These are phyloP conservation scores for Pseudogymnoascus sp. DNA, from an alignment of 2,329 filamentous ascomycete species.

Conservation along the genomic window DNA sequence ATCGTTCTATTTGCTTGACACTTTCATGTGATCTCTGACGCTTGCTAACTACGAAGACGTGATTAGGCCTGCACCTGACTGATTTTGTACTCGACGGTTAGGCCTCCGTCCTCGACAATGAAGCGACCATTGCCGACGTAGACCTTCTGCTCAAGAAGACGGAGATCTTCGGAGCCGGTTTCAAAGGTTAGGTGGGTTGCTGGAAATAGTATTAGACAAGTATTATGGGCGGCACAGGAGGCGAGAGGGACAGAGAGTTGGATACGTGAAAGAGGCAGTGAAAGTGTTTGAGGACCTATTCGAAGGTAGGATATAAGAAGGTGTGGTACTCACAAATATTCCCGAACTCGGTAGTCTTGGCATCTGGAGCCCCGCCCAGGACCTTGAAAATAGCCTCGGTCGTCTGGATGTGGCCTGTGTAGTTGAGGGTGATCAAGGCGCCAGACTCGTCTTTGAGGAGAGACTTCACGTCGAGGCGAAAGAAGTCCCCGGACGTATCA, in stretches of 20 bases:
- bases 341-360: slow-evolving; percentile 35
- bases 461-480: slow-evolving; percentile 34
- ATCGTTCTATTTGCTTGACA: neutral
- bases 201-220: slow-evolving; percentile 3
- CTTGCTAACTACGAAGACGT: neutral
- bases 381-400: slow-evolving; percentile 29
- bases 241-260: neutral
- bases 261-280: neutral
- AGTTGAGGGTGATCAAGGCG: slow-evolving; percentile 32
- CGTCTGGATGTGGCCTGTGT: slow-evolving; percentile 34
- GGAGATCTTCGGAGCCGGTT: slow-evolving; percentile 31
- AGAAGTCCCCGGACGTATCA: slow-evolving; percentile 32
- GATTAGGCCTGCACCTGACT: slow-evolving; percentile 25
- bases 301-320: neutral
- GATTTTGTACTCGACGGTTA: slow-evolving; percentile 38
- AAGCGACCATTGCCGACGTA: slow-evolving; percentile 38
- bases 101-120: slow-evolving; percentile 30
- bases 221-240: neutral
- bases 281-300: neutral
- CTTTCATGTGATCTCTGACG: neutral
- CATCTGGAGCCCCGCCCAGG: slow-evolving; percentile 30
- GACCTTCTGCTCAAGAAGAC: slow-evolving; percentile 33
- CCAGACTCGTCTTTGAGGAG: slow-evolving; percentile 32
- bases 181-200: slow-evolving; percentile 35
- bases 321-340: slow-evolving; percentile 31